Percentiles rank a stretch among this genome's conserved stretches.
Evolutionary conservation across 805 yeast genomes (phyloP).

Genomic region (Kurtzmaniella cleridarum): DNA sequence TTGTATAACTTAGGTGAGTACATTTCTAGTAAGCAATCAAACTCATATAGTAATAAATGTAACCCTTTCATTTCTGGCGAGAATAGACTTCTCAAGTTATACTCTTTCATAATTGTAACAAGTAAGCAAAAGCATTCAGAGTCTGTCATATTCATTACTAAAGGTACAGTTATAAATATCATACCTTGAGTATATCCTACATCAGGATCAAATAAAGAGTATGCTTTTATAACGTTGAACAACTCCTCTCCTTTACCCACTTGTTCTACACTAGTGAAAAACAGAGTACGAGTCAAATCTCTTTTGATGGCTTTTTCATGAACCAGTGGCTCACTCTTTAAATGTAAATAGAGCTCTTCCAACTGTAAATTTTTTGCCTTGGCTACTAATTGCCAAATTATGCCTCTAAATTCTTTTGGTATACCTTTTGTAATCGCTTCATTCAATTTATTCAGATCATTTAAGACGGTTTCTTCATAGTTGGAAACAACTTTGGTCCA

Average conservation of each 20-base stretch:
- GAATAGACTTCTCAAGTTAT: constrained; percentile 72
- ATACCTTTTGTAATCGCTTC: constrained; percentile 67
- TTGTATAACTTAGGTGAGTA: constrained; percentile 62
- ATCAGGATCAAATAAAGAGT: constrained; percentile 80
- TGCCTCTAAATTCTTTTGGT: constrained; percentile 80
- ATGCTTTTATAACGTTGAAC: constrained; percentile 73
- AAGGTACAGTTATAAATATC: constrained; percentile 88
- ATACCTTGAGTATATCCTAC: constrained; percentile 98
- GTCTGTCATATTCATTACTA: constrained; percentile 74
- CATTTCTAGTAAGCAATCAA: constrained; percentile 82
- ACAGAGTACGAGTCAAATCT: constrained; percentile 82
- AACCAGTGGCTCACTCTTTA: constrained; percentile 46
- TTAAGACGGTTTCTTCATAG: constrained; percentile 60
- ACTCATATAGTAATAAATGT: constrained; percentile 78
- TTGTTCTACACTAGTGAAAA: constrained; percentile 53
- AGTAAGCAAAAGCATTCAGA: constrained; percentile 81
- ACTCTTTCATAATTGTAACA: constrained; percentile 77
- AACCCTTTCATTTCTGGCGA: constrained; percentile 93
- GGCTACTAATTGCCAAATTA: constrained; percentile 88
- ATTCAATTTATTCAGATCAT: constrained; percentile 55
- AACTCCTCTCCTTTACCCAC: constrained; percentile 59
- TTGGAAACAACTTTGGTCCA: constrained; percentile 83
- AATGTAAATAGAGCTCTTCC: constrained; percentile 52
- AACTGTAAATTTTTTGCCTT: constrained; percentile 64
- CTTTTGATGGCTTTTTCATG: constrained; percentile 75